These are phyloP conservation scores for Nannizzia gypsea DNA, from an alignment of 2,329 filamentous ascomycete species.

Conservation along the genomic window DNA sequence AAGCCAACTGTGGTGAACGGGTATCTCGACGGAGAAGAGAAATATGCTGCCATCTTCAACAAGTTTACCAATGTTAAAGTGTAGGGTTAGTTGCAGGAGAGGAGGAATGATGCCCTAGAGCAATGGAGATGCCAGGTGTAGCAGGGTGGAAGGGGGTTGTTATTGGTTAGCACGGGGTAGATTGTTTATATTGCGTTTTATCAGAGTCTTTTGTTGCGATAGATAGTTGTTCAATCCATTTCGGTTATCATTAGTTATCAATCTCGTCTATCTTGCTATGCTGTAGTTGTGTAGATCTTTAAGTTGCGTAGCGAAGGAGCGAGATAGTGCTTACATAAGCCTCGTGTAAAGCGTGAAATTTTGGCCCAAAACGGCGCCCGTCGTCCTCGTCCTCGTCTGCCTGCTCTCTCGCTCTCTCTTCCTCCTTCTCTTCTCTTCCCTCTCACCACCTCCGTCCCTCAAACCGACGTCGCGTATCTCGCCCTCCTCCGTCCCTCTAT, in stretches of 20 bases:
- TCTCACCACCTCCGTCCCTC: constrained; percentile 1
- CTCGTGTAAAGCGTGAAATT: not conserved
- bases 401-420: not conserved
- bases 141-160: too few relatives aligned
- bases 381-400: not conserved
- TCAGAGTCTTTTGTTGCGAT: too few relatives aligned
- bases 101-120: not conserved
- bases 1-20: not conserved
- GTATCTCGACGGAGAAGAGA: not conserved
- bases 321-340: not conserved
- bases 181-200: too few relatives aligned
- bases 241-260: too few relatives aligned
- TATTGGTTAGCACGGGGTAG: too few relatives aligned
- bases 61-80: not conserved
- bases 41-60: not conserved
- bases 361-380: not conserved
- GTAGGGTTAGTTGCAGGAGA: not conserved
- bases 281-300: too few relatives aligned
- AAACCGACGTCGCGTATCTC: constrained; percentile 12
- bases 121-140: too few relatives aligned
- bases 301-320: not conserved
- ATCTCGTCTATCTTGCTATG: too few relatives aligned
- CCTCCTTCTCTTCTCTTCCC: not conserved
- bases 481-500: constrained; percentile 11
- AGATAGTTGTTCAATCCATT: too few relatives aligned